Conservation (phyloP, 2,329 filamentous ascomycete species). For the Diaporthe amygdali region DNA sequence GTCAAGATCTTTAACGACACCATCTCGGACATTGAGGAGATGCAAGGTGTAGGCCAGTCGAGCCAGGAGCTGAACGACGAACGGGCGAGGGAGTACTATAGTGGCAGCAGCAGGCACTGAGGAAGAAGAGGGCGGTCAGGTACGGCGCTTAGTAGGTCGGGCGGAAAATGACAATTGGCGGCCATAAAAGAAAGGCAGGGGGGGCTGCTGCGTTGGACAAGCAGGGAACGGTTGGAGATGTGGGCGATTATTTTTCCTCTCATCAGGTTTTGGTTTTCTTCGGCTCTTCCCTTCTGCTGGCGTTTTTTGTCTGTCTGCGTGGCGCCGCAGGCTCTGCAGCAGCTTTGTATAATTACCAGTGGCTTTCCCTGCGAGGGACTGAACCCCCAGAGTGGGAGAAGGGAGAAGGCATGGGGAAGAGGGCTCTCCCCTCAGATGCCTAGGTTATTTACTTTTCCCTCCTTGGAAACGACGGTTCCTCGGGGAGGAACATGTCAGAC, state of each 20-base stretch:
- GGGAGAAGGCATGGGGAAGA: not conserved
- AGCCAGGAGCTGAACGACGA: conserved; percentile 44
- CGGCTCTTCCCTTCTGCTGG: not conserved
- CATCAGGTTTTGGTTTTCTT: not conserved
- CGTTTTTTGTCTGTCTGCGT: not conserved
- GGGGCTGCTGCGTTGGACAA: not conserved
- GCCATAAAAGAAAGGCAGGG: not conserved
- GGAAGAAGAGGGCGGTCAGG: not conserved
- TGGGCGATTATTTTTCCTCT: not conserved
- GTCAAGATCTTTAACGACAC: conserved; percentile 76
- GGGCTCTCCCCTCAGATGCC: not conserved
- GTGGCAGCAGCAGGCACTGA: not conserved
- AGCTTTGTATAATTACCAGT: conserved; percentile 10
- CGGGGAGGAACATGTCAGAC: not conserved
- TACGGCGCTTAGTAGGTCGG: not conserved
- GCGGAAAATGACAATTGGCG: not conserved
- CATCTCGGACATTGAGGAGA: conserved; percentile 69
- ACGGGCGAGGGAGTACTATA: not conserved
- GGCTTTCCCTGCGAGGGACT: not conserved
- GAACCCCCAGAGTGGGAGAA: not conserved
- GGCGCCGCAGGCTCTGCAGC: not conserved
- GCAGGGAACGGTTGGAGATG: not conserved
- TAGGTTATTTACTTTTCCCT: not conserved
- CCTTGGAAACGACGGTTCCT: not conserved
- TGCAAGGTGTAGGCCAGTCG: conserved; percentile 49